These are phyloP conservation scores for Talaromyces sp. DNA, from an alignment of 2,329 filamentous ascomycete species.

Conservation along the genomic window DNA sequence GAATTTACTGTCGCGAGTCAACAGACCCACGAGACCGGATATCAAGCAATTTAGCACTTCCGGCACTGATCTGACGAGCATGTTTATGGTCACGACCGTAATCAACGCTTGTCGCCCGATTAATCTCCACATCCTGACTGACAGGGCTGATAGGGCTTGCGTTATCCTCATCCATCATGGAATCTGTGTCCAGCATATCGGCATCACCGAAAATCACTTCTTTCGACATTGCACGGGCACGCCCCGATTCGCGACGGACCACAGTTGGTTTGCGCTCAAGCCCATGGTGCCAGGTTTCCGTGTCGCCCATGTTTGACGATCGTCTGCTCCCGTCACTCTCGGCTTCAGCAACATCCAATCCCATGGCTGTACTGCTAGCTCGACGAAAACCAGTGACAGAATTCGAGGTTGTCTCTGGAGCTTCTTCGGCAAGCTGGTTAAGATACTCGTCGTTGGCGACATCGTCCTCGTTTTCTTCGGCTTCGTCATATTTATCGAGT, in stretches of 20 bases:
- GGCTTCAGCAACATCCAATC: constrained; percentile 51
- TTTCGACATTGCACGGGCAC: constrained; percentile 51
- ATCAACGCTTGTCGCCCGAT: constrained; percentile 67
- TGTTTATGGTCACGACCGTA: constrained; percentile 63
- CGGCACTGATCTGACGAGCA: constrained; percentile 67
- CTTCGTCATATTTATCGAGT: constrained; percentile 52
- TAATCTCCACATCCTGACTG: constrained; percentile 34
- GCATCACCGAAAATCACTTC: constrained; percentile 56
- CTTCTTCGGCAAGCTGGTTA: constrained; percentile 36
- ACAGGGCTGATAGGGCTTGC: constrained; percentile 7
- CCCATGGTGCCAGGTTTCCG: constrained; percentile 47
- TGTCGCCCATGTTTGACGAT: constrained; percentile 22
- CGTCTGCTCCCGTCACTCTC: constrained; percentile 25
- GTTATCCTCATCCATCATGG: constrained; percentile 13
- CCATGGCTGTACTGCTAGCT: constrained; percentile 47
- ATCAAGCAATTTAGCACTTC: constrained; percentile 69
- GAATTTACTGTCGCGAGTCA: constrained; percentile 34
- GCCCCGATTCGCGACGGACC: constrained; percentile 52
- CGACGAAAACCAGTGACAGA: constrained; percentile 28
- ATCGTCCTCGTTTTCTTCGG: constrained; percentile 49
- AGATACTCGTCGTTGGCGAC: constrained; percentile 61
- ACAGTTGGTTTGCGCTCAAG: constrained; percentile 58
- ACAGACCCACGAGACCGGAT: constrained; percentile 54
- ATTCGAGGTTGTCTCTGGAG: constrained; percentile 20
- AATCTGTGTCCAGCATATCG: constrained; percentile 27